phyloP scores from a whole-genome alignment of 2,329 filamentous ascomycete species.

The Clonostachys byssicola region DNA sequence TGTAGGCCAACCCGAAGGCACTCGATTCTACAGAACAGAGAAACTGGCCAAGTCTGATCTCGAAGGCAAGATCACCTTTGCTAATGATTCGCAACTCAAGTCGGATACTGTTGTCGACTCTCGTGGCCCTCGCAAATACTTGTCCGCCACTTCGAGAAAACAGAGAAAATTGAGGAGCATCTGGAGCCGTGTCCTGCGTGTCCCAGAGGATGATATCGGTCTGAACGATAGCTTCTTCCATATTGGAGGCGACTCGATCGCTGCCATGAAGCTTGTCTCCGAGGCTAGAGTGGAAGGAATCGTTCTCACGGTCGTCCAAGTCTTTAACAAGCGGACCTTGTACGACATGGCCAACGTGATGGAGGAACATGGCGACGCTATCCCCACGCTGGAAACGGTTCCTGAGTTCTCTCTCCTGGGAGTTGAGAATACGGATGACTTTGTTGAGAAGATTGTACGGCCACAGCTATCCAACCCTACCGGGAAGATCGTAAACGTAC shows the following conservation, averaged over 20 bases:
- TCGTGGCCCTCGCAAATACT: conserved; percentile 14
- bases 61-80: conserved; percentile 16
- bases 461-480: conserved; percentile 44
- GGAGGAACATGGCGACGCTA: conserved; percentile 20
- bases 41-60: conserved; percentile 31
- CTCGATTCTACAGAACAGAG: conserved; percentile 30
- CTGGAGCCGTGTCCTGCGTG: conserved; percentile 42
- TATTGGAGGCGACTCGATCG: conserved; percentile 55
- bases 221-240: conserved; percentile 57
- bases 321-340: conserved; percentile 44
- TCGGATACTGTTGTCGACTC: conserved; percentile 1
- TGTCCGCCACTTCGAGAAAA: conserved; percentile 32
- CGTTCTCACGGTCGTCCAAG: conserved; percentile 47
- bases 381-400: conserved; percentile 16
- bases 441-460: conserved; percentile 41
- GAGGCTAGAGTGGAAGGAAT: conserved; percentile 43
- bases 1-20: conserved; percentile 2
- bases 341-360: conserved; percentile 49
- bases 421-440: conserved; percentile 28
- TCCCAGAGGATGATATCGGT: conserved; percentile 40
- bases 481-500: conserved; percentile 49
- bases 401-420: conserved; percentile 48
- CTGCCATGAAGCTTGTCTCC: conserved; percentile 58
- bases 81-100: conserved; percentile 4
- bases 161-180: conserved; percentile 37